Base-by-base conservation (phyloP, 345 rosid species). In the Ceriops decandra region DNA sequence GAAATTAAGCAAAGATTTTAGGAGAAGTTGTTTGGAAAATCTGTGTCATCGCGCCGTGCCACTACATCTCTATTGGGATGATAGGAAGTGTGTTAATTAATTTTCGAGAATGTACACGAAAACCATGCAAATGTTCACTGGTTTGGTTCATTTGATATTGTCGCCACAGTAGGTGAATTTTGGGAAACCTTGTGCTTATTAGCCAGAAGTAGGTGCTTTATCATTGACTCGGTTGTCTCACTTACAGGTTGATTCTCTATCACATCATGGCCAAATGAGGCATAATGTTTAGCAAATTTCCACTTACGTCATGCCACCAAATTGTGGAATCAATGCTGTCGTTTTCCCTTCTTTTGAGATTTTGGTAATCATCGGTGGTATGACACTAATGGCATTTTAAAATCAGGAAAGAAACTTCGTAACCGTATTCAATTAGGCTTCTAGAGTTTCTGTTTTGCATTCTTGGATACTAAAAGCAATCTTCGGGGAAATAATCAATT, bases 1-100 rank as follows among this genome's bases (percentile, higher is more conserved):
- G 71, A 73, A 54, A 61, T 76, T 72, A 70, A 57, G 67, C 77
- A 74, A 79, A 69, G 69, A 22, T 27, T 74, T 75, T 86, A 86
- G 97, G 92, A 85, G 79, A 70, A 85, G 91, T 85, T 62, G 97
- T 84, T 91, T 66, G 74, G 96, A 89, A 86, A 35, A 67, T 69
- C 26, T 42, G 75, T 62, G 46, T 21, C 60, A 35, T 11, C 32
- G 63, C 38, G 66, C n/a, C 13, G 47, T 42, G 49, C 15, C 49
- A 42, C 49, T 42, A 42, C 49, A 3, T 3, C 49, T 22, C 57
- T 61, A 52, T 62, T 72, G 76, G 83, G 86, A 82, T 80, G 88
- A 85, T 84, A 76, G 79, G 84, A 77, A 78, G 70, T 70, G 35
- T 35, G 38, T 15, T 53, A 7, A 42, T 42, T 13, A 42, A 42